Evolutionary conservation across 805 yeast species (phyloP), one percentile per base, ranked within the genome.

Genomic region (Teunomyces stri): DNA sequence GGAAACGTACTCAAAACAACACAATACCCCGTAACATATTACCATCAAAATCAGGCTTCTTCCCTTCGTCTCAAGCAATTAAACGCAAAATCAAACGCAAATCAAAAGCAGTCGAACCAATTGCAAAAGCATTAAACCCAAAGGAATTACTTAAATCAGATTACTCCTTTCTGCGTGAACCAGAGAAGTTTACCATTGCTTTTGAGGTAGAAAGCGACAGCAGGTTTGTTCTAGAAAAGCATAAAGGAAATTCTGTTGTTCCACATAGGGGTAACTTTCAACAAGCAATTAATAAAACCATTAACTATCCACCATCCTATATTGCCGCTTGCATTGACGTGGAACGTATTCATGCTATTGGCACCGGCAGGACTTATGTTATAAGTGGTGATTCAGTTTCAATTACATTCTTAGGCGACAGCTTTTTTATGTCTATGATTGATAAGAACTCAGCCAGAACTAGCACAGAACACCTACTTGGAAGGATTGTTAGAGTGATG

Each of bases 171-270:
- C 47, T 57, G 57, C 54, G 72, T 37, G 50, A 52, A 20, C 74
- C 75, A 1, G 40, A 50, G 13, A 47, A 52, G 29, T 50, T 59
- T 31, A 71, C 75, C 2, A 61, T 66, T 2, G 64, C 51, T 0
- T 53, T 65, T 42, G 77, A 72, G 50, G 70, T 63, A 0, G 76
- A 70, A 41, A 68, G 70, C 42, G 50, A 54, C 3, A 49, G 45
- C 9, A 53, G 47, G 18, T 60, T 51, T 35, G 52, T 57, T 2
- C 47, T 46, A 38, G 35, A 35, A 6, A 33, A 35, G 21, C 34
- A 18, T 27, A 9, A 25, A 38, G n/a, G 38, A 13, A 18, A 3
- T n/a, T 35, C 11, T 16, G 11, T n/a, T 12, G 12, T 25, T 6
- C 43, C 15, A 15, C 44, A 5, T n/a, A 27, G 9, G 21, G 22